Evolutionary conservation across 352 stramenopile species (phyloP).

Genomic region (Lagenidium giganteum): DNA sequence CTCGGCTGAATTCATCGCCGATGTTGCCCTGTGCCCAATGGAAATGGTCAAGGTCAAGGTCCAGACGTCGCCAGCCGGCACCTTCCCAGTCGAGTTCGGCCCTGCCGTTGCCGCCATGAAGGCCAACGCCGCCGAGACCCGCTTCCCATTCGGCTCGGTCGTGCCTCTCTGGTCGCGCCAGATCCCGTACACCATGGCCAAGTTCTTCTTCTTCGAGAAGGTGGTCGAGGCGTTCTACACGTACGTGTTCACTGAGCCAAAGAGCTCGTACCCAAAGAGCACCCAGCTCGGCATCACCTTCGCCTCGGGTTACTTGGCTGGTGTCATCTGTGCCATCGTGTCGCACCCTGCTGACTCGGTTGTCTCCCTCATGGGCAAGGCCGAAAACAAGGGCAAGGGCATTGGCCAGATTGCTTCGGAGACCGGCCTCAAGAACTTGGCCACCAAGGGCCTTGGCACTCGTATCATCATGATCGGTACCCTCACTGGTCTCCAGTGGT

Average conservation of each 20-base stretch:
- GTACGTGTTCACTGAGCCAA: slow-evolving; percentile 88
- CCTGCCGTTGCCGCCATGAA: slow-evolving; percentile 86
- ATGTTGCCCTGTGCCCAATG: slow-evolving; percentile 92
- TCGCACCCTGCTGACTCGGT: slow-evolving; percentile 99
- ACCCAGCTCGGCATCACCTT: slow-evolving; percentile 97
- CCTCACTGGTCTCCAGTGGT: slow-evolving; percentile 95
- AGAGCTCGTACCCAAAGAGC: slow-evolving; percentile 88
- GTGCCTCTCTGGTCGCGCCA: slow-evolving; percentile 89
- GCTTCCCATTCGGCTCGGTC: slow-evolving; percentile 91
- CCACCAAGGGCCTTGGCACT: slow-evolving; percentile 87
- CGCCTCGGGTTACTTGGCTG: slow-evolving; percentile 97
- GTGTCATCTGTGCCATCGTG: slow-evolving; percentile 98
- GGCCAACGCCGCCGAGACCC: slow-evolving; percentile 80
- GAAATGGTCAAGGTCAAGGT: slow-evolving; percentile 96
- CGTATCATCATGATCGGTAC: slow-evolving; percentile 97
- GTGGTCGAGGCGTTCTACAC: slow-evolving; percentile 86
- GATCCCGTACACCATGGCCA: slow-evolving; percentile 99
- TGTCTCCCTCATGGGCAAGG: slow-evolving; percentile 95
- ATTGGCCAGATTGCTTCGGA: slow-evolving; percentile 87
- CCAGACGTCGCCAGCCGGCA: slow-evolving; percentile 86
- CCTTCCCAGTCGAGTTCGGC: slow-evolving; percentile 87
- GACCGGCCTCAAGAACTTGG: slow-evolving; percentile 69
- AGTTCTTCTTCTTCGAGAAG: slow-evolving; percentile 98
- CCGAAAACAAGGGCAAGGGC: slow-evolving; percentile 87
- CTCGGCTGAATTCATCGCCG: slow-evolving; percentile 92